Percentiles rank a stretch among this genome's conserved stretches.
Evolutionary conservation across 2,329 filamentous ascomycete genomes (phyloP).

Genomic region (Colletotrichum sp.): DNA sequence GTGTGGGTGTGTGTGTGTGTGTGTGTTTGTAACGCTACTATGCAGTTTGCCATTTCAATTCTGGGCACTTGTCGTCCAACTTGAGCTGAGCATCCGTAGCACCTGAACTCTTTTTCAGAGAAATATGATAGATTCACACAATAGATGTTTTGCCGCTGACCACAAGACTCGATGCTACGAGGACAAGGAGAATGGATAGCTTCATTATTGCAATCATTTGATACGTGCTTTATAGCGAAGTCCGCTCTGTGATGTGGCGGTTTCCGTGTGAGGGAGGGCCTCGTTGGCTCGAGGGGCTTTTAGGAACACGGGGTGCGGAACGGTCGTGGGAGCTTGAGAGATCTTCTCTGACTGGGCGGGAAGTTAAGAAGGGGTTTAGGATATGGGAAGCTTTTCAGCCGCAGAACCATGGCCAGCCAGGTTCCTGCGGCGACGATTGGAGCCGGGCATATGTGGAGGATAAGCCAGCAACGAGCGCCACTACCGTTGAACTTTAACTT

Average conservation of each 20-base stretch:
- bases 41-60: no score
- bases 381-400: not conserved
- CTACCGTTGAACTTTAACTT: not conserved
- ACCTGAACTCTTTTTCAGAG: no score
- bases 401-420: not conserved
- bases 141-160: not conserved
- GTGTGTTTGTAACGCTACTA: no score
- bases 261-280: not conserved
- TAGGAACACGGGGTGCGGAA: fast-evolving
- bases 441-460: not conserved
- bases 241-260: not conserved
- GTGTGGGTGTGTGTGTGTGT: no score
- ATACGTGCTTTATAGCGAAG: not conserved
- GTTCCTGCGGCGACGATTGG: not conserved
- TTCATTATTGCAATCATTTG: not conserved
- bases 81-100: fast-evolving
- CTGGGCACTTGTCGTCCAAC: no score
- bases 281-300: not conserved
- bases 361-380: not conserved
- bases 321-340: not conserved
- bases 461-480: not conserved
- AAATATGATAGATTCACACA: not conserved
- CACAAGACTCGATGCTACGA: not conserved
- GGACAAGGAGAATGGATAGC: not conserved
- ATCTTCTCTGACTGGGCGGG: not conserved